Conservation (phyloP, 2,329 filamentous ascomycete species). For the Alternaria incomplexa region DNA sequence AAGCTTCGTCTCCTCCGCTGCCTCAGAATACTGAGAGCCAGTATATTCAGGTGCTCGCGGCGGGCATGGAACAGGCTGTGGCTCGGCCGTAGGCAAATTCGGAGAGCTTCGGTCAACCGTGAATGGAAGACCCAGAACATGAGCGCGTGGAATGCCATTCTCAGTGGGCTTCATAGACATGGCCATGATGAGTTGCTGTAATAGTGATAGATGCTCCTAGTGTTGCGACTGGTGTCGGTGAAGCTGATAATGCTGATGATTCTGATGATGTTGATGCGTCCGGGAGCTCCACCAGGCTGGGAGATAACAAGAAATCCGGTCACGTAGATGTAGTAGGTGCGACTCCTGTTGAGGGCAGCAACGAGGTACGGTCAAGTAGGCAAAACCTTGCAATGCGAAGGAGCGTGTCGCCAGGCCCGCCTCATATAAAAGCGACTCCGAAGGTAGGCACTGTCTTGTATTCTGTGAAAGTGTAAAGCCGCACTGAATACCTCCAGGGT, state of each 20-base stretch:
- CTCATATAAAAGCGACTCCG: neutral
- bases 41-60: neutral
- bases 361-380: neutral
- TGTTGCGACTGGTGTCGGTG: neutral
- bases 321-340: neutral
- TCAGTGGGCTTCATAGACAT: neutral
- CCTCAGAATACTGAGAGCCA: neutral
- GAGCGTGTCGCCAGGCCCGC: neutral
- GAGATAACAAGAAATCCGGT: neutral
- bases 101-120: neutral
- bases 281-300: neutral
- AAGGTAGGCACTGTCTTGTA: neutral
- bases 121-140: neutral
- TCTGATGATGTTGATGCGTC: slow-evolving; percentile 6
- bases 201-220: slow-evolving; percentile 17
- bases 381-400: neutral
- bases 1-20: neutral
- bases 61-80: neutral
- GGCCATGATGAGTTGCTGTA: slow-evolving; percentile 5
- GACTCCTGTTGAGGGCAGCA: neutral
- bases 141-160: neutral
- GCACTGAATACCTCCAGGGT: neutral
- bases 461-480: neutral
- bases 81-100: neutral
- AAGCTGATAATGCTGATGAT: slow-evolving; percentile 1